Percentiles rank a stretch among this genome's conserved stretches.
Conservation (phyloP, 1,284 basidiomycete genomes). For the Ganoderma lucidum region DNA sequence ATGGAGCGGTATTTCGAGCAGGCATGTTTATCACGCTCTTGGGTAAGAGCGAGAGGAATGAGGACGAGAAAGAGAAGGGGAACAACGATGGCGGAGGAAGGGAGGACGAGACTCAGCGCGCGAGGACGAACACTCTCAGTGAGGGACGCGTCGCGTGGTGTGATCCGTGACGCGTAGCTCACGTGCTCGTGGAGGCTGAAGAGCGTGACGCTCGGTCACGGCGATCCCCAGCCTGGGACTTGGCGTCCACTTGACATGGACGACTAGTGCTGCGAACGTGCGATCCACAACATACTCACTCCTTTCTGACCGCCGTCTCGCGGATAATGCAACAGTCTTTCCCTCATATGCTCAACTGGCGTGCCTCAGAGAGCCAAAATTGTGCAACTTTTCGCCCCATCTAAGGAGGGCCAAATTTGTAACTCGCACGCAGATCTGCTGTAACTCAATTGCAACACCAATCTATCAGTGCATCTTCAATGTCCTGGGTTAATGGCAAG, state of each 20-base stretch:
- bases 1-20: slow-evolving; percentile 37
- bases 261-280: not conserved
- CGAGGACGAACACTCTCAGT: not conserved
- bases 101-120: not conserved
- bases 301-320: too few species aligned
- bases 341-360: too few species aligned
- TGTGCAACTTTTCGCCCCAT: too few species aligned
- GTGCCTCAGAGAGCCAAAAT: too few species aligned
- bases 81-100: not conserved
- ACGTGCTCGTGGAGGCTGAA: slow-evolving; percentile 22
- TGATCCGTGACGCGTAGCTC: slow-evolving; percentile 24
- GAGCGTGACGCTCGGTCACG: not conserved
- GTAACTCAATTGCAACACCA: too few species aligned
- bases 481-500: too few species aligned
- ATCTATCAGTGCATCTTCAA: too few species aligned
- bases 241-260: not conserved
- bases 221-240: too few species aligned
- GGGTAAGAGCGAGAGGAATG: not conserved
- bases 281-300: too few species aligned
- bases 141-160: slow-evolving; percentile 26
- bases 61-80: not conserved
- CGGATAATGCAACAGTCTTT: too few species aligned
- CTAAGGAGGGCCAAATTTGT: too few species aligned
- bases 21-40: slow-evolving; percentile 38
- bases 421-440: too few species aligned